phyloP scores from a whole-genome alignment of 148 eudicot species.

The Simmondsia chinensis region DNA sequence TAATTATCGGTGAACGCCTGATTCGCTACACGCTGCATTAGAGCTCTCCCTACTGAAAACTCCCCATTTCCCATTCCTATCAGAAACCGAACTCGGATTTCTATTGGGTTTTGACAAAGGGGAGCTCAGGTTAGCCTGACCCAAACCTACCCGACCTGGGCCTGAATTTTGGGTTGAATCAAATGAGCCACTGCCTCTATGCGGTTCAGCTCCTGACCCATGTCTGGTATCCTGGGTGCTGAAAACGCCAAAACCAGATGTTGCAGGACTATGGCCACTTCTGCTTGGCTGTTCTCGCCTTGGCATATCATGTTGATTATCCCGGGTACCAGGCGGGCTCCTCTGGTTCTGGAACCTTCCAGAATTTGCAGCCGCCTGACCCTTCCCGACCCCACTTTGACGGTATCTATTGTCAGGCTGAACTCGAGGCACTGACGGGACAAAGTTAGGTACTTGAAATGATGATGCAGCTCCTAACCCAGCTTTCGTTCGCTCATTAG shows the following conservation, averaged over 20 bases:
- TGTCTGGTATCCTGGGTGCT: conserved; percentile 9
- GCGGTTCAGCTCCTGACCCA: conserved; percentile 9
- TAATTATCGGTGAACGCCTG: not conserved
- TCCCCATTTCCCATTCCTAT: conserved; percentile 15
- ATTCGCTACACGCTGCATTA: not conserved
- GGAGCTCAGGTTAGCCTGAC: conserved; percentile 2
- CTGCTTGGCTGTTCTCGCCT: conserved; percentile 1
- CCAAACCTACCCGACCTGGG: not conserved
- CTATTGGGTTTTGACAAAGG: conserved; percentile 7
- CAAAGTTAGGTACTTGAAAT: too few species aligned
- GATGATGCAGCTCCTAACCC: too few species aligned
- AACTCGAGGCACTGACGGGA: too few species aligned
- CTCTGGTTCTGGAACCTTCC: conserved; percentile 9
- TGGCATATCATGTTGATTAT: too few species aligned
- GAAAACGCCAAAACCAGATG: conserved; percentile 29
- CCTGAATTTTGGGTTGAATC: conserved; percentile 2
- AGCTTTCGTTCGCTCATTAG: conserved; percentile 5
- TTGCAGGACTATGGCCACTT: conserved; percentile 3
- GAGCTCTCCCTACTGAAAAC: conserved; percentile 15
- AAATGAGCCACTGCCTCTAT: conserved; percentile 12
- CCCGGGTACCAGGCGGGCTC: too few species aligned
- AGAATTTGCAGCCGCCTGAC: conserved; percentile 7
- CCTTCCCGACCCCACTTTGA: too few species aligned
- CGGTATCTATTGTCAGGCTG: not conserved
- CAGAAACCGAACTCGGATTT: conserved; percentile 1